phyloP scores from a whole-genome alignment of 2,329 filamentous ascomycete species.

The Aspergillus quadricinctus region DNA sequence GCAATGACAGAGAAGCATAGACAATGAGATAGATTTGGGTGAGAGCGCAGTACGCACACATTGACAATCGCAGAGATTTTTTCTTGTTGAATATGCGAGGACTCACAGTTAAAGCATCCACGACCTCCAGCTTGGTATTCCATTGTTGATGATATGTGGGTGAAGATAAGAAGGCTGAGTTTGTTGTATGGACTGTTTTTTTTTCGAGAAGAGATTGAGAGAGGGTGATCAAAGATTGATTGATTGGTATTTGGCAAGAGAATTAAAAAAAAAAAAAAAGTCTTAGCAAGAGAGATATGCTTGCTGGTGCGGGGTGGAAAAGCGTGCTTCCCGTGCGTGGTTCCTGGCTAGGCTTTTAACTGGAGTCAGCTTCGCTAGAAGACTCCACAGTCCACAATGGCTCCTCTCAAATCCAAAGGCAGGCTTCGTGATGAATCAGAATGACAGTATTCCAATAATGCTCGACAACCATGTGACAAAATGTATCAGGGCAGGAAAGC shows the following conservation, averaged over 20 bases:
- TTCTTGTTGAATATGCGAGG: conserved; percentile 1
- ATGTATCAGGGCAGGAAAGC: not conserved
- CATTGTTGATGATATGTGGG: conserved; percentile 36
- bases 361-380: conserved; percentile 13
- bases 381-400: conserved; percentile 9
- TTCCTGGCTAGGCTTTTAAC: conserved; percentile 1
- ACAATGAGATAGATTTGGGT: not conserved
- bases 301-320: conserved; percentile 5
- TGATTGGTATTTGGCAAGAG: not conserved
- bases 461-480: not conserved
- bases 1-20: not conserved
- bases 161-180: not conserved
- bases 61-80: conserved; percentile 4
- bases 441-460: not conserved
- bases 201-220: not conserved
- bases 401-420: not conserved
- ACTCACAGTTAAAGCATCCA: conserved; percentile 59
- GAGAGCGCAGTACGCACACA: conserved; percentile 1
- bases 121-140: conserved; percentile 48
- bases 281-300: not conserved
- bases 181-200: conserved; percentile 1
- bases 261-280: not conserved
- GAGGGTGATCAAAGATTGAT: not conserved
- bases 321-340: conserved; percentile 1
- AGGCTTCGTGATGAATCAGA: not conserved